A percentile compares a stretch with the other conserved stretches of the same genome.
Conservation (phyloP, 2,329 filamentous ascomycete species). For the Colletotrichum zoysiae region DNA sequence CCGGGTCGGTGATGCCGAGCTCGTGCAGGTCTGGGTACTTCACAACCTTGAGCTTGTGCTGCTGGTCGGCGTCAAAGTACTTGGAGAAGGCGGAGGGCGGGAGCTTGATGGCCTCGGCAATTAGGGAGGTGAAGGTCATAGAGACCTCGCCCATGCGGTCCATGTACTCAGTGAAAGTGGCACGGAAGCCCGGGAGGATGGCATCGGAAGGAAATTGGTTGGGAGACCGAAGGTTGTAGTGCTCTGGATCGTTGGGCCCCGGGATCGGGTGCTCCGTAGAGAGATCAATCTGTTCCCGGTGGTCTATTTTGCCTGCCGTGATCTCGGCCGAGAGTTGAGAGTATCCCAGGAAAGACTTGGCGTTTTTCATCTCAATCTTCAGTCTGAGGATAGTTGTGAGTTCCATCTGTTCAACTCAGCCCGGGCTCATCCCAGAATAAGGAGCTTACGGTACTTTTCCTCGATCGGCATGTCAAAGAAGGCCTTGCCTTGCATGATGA, state of each 20-base stretch:
- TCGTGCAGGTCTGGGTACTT: slow-evolving; percentile 83
- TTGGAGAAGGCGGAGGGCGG: slow-evolving; percentile 77
- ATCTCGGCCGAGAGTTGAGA: slow-evolving; percentile 75
- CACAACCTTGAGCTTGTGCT: slow-evolving; percentile 92
- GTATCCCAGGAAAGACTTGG: slow-evolving; percentile 78
- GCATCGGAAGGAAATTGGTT: slow-evolving; percentile 80
- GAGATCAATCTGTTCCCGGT: slow-evolving; percentile 89
- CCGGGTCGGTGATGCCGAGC: slow-evolving; percentile 59
- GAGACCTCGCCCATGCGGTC: slow-evolving; percentile 78
- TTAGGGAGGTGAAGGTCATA: slow-evolving; percentile 80
- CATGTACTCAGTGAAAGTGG: slow-evolving; percentile 81
- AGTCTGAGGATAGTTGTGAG: slow-evolving; percentile 55
- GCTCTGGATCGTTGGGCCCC: slow-evolving; percentile 71
- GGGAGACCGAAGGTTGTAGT: slow-evolving; percentile 81
- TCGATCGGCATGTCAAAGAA: slow-evolving; percentile 84
- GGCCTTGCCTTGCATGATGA: slow-evolving; percentile 74
- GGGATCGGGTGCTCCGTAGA: slow-evolving; percentile 82
- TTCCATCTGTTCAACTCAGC: neutral
- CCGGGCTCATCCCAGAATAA: neutral
- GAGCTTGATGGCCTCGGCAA: slow-evolving; percentile 86
- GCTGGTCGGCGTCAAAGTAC: slow-evolving; percentile 81
- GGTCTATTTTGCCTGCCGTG: slow-evolving; percentile 81
- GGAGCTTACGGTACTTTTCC: slow-evolving; percentile 71
- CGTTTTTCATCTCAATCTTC: slow-evolving; percentile 80
- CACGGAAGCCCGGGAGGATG: slow-evolving; percentile 75